Conservation (phyloP, 768 basidiomycete species). For the Termitomyces sp. region DNA sequence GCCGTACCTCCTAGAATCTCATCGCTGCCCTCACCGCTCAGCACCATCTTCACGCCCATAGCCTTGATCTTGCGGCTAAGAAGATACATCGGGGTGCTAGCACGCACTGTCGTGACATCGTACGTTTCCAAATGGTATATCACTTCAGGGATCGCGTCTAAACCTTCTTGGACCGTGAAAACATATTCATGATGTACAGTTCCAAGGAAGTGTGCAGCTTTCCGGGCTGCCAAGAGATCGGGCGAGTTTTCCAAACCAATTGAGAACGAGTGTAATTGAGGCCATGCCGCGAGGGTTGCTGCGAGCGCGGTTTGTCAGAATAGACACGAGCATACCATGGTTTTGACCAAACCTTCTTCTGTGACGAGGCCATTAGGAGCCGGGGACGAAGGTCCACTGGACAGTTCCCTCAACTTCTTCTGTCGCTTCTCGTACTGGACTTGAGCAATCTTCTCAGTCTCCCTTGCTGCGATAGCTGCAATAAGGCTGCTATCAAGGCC, state of each 20-base stretch:
- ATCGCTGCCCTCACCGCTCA: slow-evolving; percentile 96
- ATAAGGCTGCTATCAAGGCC: slow-evolving; percentile 96
- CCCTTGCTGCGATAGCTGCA: slow-evolving; percentile 89
- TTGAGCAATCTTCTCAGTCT: slow-evolving; percentile 87
- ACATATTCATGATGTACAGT: slow-evolving; percentile 97
- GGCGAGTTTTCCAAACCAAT: slow-evolving; percentile 94
- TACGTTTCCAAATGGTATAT: slow-evolving; percentile 98
- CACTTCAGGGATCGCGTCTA: slow-evolving; percentile 96
- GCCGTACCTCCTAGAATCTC: slow-evolving; percentile 88
- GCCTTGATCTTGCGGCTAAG: slow-evolving; percentile 98
- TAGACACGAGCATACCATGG: not conserved
- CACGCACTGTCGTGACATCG: slow-evolving; percentile 97
- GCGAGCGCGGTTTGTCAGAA: slow-evolving; percentile 8
- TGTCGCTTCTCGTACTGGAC: slow-evolving; percentile 74
- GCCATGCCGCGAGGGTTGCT: slow-evolving; percentile 87
- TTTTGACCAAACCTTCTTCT: slow-evolving; percentile 47
- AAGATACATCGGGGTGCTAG: slow-evolving; percentile 98
- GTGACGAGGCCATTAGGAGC: slow-evolving; percentile 29
- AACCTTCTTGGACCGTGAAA: slow-evolving; percentile 96
- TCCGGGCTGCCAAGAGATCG: slow-evolving; percentile 89
- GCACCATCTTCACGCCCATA: slow-evolving; percentile 99
- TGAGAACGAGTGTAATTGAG: slow-evolving; percentile 96
- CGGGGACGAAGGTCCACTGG: slow-evolving; percentile 59
- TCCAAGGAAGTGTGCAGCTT: slow-evolving; percentile 89
- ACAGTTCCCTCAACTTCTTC: slow-evolving; percentile 48